Evolutionary conservation across 2,329 filamentous ascomycete species (phyloP), one percentile per base, ranked within the genome.

Genomic region (Cladobotryum protrusum): DNA sequence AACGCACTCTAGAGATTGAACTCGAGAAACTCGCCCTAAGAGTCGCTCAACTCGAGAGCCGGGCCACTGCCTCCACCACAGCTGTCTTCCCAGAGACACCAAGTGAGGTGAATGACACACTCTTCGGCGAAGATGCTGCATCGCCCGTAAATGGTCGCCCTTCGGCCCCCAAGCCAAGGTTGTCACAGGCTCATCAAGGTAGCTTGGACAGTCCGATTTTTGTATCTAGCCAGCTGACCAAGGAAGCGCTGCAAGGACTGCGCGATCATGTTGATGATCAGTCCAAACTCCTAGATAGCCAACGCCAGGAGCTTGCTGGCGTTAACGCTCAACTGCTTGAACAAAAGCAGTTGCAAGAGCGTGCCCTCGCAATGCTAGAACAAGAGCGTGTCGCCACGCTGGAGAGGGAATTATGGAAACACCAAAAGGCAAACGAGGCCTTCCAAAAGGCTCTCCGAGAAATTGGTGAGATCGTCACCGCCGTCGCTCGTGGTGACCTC

Each of bases 371-470:
- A 59, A 81, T 86, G 54, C 85, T 95, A 47, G 90, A 96, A 68
- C 82, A 87, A 57, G 85, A 90, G 67, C 90, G 93, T 59, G 92
- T 97, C 56, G 86, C 88, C 48, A 85, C 89, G 34, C 77, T 97
- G 37, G 92, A 97, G 72, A 83, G 92, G 52, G 93, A 99, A 70
- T 77, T 99, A 52, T 90, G 87, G 76, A 97, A 97, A 72, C 91
- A 96, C 64, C 91, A 96, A 67, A 93, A 96, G 71, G 93, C 95
- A 64, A 99, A 99, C 69, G 85, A 96, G 69, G 95, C 93, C 60
- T 99, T 97, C 79, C 91, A 97, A 67, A 97, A 97, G 70, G 93
- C 93, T 11, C 74, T 99, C 33, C 83, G 91, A 56, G 93, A 99
- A 68, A 97, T 99, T 59, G 93, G 93, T 60, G 93, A 92, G 65